phyloP scores from a whole-genome alignment of 2,329 filamentous ascomycete species.

The Teratosphaeria nubilosa region DNA sequence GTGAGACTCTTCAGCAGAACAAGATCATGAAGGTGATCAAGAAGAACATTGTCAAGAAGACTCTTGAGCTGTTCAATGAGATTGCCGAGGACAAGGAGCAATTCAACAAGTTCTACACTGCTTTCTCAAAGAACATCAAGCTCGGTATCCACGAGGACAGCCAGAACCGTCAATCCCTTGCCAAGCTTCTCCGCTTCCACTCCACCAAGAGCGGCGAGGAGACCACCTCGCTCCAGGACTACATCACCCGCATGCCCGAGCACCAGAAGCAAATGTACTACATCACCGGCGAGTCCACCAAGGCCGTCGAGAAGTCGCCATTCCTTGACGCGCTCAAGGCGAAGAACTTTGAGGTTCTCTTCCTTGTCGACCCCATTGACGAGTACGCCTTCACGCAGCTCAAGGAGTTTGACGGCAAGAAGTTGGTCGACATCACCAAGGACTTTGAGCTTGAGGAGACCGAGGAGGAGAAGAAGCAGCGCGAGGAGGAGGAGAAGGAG shows the following conservation, averaged over 20 bases:
- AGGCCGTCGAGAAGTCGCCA: slow-evolving; percentile 94
- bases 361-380: slow-evolving; percentile 98
- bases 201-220: slow-evolving; percentile 99
- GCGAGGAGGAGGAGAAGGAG: slow-evolving; percentile 97
- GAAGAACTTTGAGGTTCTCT: slow-evolving; percentile 99
- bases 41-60: slow-evolving; percentile 99
- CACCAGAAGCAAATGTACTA: slow-evolving; percentile 99
- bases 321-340: slow-evolving; percentile 98
- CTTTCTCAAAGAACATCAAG: slow-evolving; percentile 99
- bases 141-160: slow-evolving; percentile 99
- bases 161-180: slow-evolving; percentile 84
- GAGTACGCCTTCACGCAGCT: slow-evolving; percentile 99
- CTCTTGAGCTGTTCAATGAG: slow-evolving; percentile 97
- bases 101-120: slow-evolving; percentile 99
- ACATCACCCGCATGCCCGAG: slow-evolving; percentile 98
- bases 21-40: slow-evolving; percentile 99
- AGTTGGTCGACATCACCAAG: slow-evolving; percentile 99
- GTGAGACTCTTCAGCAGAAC: slow-evolving; percentile 99
- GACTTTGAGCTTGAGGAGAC: slow-evolving; percentile 99
- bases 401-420: slow-evolving; percentile 99
- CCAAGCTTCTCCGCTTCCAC: slow-evolving; percentile 98
- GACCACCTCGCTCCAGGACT: slow-evolving; percentile 88
- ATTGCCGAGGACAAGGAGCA: slow-evolving; percentile 99
- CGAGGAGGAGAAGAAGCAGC: slow-evolving; percentile 94
- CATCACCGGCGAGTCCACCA: slow-evolving; percentile 99